Base-by-base conservation (phyloP, 805 yeast genomes). In the Metschnikowia matae region DNA sequence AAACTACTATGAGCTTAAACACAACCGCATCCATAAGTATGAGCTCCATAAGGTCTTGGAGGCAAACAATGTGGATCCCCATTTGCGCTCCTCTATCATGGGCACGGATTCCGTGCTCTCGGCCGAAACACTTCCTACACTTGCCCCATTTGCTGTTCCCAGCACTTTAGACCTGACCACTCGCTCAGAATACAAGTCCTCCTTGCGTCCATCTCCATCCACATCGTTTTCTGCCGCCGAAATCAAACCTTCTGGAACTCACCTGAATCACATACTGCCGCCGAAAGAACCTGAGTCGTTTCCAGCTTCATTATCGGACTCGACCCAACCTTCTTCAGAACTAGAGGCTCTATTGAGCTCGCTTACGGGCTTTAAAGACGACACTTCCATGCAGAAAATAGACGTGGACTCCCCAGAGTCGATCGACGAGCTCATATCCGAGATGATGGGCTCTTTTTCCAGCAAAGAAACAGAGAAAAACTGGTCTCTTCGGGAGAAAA, bases 381-480 rank as follows among this genome's bases (percentile, higher is more conserved):
- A 81, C 46, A 53, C 61, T 4, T 44, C 78, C 3, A 60, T 70
- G 13, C 42, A 56, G 23, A 62, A 79, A 0, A 53, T 67, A 6
- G 55, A 69, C 43, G 67, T 37, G 63, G 62, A 11, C 61, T 64
- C 35, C 57, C 44, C 54, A 3, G 62, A 63, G 18, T 53, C 54
- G 3, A 47, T 73, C 14, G 43, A 54, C 33, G 52, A 49, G 14
- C 47, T 54, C 3, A 29, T 65, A 4, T 48, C 58, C 7, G 63
- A 55, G 1, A 49, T 64, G 40, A 10, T 41, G 1, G 66, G 69
- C 1, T 56, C 58, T 13, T 90, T 92, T 59, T 78, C 74, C 7
- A 86, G 85, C 4, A 74, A 85, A 60, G 99, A 94, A 64, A 86
- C 96, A 0, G 99, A 94, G 62, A 77, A 77, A 51, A 94, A 94